phyloP scores from a whole-genome alignment of 805 yeast genomes.

The Metschnikowia shivogae region DNA sequence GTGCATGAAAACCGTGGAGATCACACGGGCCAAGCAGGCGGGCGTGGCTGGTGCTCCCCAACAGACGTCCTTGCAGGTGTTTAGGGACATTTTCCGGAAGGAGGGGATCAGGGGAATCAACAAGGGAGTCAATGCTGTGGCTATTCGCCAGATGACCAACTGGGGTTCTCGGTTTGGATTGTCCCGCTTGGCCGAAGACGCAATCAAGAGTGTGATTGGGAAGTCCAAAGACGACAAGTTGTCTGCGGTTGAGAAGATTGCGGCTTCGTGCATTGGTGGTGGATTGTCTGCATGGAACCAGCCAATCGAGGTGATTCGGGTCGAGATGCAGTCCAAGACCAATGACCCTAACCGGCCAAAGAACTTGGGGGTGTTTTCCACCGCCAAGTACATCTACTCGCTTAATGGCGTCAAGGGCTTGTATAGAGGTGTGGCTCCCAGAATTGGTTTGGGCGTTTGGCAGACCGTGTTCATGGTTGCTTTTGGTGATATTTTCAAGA shows the following conservation, averaged over 20 bases:
- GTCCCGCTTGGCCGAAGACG: slow-evolving; percentile 85
- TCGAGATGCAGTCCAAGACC: slow-evolving; percentile 97
- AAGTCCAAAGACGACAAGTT: slow-evolving; percentile 59
- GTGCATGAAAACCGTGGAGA: slow-evolving; percentile 98
- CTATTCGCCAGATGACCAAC: slow-evolving; percentile 97
- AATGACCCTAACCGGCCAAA: slow-evolving; percentile 92
- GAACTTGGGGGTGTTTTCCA: slow-evolving; percentile 71
- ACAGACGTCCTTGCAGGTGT: slow-evolving; percentile 78
- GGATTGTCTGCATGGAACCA: slow-evolving; percentile 98
- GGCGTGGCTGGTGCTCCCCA: slow-evolving; percentile 56
- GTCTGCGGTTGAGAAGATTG: slow-evolving; percentile 72
- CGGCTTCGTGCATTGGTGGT: slow-evolving; percentile 90
- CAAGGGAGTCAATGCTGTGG: slow-evolving; percentile 97
- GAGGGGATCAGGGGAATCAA: slow-evolving; percentile 95
- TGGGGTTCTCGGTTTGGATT: slow-evolving; percentile 99
- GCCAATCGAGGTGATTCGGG: slow-evolving; percentile 96
- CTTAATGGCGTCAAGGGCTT: slow-evolving; percentile 85
- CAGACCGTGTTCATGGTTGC: slow-evolving; percentile 99
- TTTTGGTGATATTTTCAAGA: slow-evolving; percentile 76
- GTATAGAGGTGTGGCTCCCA: slow-evolving; percentile 94
- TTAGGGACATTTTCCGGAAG: slow-evolving; percentile 71
- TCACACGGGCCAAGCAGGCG: slow-evolving; percentile 81
- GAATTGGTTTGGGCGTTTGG: slow-evolving; percentile 96
- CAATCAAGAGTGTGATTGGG: slow-evolving; percentile 59
- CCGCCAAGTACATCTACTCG: slow-evolving; percentile 77